Base-by-base conservation (phyloP, 352 stramenopile species). In the Phytophthora aleatoria region DNA sequence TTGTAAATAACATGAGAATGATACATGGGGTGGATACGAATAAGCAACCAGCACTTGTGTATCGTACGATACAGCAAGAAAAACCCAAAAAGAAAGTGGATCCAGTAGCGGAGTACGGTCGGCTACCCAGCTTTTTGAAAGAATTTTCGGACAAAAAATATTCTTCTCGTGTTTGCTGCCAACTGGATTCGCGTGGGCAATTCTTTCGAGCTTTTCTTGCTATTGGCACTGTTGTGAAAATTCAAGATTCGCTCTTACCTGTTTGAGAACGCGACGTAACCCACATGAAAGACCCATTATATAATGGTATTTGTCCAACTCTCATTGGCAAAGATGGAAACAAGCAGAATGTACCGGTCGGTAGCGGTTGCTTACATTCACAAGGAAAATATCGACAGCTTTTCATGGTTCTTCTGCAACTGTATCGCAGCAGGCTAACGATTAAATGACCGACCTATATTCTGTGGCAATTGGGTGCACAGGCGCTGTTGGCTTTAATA, bases 221-320 rank as follows among this genome's bases (percentile, higher is more conserved):
- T 2, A 43, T 51, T 28, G n/a, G 47, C n/a, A 44, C 1, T 42
- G 27, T 50, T 28, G 47, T 45, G 10, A 1, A 5, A 4, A 28
- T 57, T 28, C 48, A 65, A 16, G 16, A 58, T 8, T 10, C 1
- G 0, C 4, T 66, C 11, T 36, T 66, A 24, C 49, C 41, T 9
- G 50, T 55, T 35, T 66, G 50, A 50, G 50, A 60, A 16, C 61
- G 50, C 13, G 59, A 67, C n/a, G 50, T 50, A 1, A 67, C 59
- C 2, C 50, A 50, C n/a, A 61, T 61, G 50, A 66, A 52, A 26
- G 6, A 60, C 10, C 24, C 50, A 12, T 3, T 16, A 1, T 61
- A 61, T 27, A 67, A 67, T 35, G 50, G 50, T 5, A 38, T 51
- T 9, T 66, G 49, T 33, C 12, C 56, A 13, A 56, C 13, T 7